Evolutionary conservation across 331 rosid genomes (phyloP), one percentile per base, ranked within the genome.

Genomic region (Phaseolus coccineus): DNA sequence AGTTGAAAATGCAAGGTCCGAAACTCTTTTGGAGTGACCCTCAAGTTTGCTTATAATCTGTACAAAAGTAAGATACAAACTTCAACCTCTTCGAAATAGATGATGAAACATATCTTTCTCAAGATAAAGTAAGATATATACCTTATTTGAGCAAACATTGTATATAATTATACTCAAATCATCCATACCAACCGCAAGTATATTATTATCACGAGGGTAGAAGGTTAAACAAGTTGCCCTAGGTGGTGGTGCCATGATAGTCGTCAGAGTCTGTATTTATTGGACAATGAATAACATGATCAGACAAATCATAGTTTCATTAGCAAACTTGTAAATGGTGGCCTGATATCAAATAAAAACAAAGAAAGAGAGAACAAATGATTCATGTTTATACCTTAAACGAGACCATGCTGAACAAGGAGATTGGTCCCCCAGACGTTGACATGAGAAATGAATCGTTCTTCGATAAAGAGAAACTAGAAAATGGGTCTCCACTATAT

Each of bases 1-100:
- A 16, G 2, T 46, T n/a, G 89, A 85, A 80, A 88, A 85, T 40
- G 87, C 86, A 81, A 85, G 86, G 16, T 84, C 71, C n/a, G 86
- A 74, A 40, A 88, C 77, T 81, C 83, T 74, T 58, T 55, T 25
- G 50, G 79, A 33, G 79, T 88, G 89, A 27, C 85, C 86, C 55
- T 13, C 50, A 16, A 88, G 84, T 77, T 39, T 78, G 57, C 50
- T 48, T 56, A 3, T 31, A 70, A 80, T 65, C 91, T 87, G 80
- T 63, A 74, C 35, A 71, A 65, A 58, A 19, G 11, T 39, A 69
- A 47, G 68, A 31, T 11, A 39, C 7, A 39, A 3, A 68, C 57
- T 75, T 81, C 76, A 75, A 61, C 35, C 39, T 74, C 81, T 73
- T 69, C 31, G 33, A 39, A 61, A 31, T 35, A 19, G 25, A 24